Percentiles rank a stretch among this genome's conserved stretches.
Conservation (phyloP, 768 basidiomycete genomes). For the Naganishia vaughanmartiniae region DNA sequence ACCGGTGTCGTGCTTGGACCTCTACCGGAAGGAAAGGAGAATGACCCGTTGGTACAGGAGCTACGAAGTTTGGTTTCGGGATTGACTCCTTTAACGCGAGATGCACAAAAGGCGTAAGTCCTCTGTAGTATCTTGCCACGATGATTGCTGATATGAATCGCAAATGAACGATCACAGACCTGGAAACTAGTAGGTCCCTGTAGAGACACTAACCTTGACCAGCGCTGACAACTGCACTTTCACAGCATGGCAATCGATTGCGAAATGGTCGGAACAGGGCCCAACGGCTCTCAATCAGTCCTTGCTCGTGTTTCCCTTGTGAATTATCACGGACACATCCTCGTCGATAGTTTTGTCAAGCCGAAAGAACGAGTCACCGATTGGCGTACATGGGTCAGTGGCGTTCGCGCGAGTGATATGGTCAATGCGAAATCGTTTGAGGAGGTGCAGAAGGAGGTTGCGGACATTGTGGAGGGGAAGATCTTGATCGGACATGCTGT, state of each 20-base stretch:
- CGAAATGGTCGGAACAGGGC: conserved; percentile 96
- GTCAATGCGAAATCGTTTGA: conserved; percentile 70
- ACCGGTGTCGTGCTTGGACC: conserved; percentile 10
- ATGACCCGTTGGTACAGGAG: conserved; percentile 34
- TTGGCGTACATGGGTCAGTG: conserved; percentile 86
- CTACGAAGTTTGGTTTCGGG: conserved; percentile 50
- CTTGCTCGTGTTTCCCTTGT: conserved; percentile 86
- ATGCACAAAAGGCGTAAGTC: conserved; percentile 48
- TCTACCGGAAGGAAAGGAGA: conserved; percentile 14
- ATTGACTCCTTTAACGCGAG: conserved; percentile 36
- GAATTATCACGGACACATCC: conserved; percentile 76
- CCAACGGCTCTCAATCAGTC: conserved; percentile 74
- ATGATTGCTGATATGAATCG: background rate
- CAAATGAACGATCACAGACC: conserved; percentile 32
- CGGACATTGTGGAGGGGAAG: conserved; percentile 70
- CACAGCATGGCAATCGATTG: conserved; percentile 74
- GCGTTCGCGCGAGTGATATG: conserved; percentile 74
- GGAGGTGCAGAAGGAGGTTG: conserved; percentile 73
- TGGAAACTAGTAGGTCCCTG: conserved; percentile 40
- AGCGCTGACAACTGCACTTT: conserved; percentile 1
- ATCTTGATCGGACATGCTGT: conserved; percentile 88
- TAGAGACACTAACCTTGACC: background rate
- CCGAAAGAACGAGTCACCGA: conserved; percentile 87
- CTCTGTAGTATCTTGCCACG: background rate
- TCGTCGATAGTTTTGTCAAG: conserved; percentile 79